Base-by-base conservation (phyloP, 2,329 filamentous ascomycete species). In the Neurospora sp. region DNA sequence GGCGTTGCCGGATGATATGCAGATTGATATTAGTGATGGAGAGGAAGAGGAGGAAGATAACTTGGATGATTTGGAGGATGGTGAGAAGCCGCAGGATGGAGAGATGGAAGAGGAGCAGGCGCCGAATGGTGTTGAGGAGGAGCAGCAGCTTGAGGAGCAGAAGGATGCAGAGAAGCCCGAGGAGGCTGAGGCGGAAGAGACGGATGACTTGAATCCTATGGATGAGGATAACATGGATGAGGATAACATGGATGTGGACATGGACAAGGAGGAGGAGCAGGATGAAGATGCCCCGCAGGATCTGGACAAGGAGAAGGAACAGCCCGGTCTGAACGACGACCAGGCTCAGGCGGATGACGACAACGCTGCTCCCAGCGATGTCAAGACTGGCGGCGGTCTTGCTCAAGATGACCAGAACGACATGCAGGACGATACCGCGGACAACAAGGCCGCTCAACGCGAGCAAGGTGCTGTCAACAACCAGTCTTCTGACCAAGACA, bases 1-100 rank as follows among this genome's bases (percentile, higher is more conserved):
- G 71, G 93, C 94, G 66, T 83, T 97, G 28, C 93, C 93, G 0
- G 93, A 97, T 58, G 93, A 97, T 73, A 91, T 97, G 84, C 90
- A 96, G 70, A 86, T 97, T 69, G 91, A 95, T 73, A 90, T 87
- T 9, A 83, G 92, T 38, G 86, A 87, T 39, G 83, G 87, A 38
- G 84, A 85, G 19, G 86, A 86, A 4, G 82, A 81, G 38, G 86
- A 84, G 15, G 84, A 84, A 43, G 87, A 89, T 72, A 84, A 86
- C 19, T 78, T 91, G 67, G 86, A 89, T 70, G 83, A 88, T 69
- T 79, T 91, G 68, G 85, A 84, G 0, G 85, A 87, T 67, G 79
- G 81, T 4, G 79, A 79, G 17, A 73, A 75, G 36, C 62, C 68
- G 0, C 72, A 75, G 19, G 75, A 77, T 5, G 73, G 74, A 11